A percentile compares a stretch with the other conserved stretches of the same genome.
Evolutionary conservation across 2,329 filamentous ascomycete genomes (phyloP).

Genomic region (Helotiales sp.): DNA sequence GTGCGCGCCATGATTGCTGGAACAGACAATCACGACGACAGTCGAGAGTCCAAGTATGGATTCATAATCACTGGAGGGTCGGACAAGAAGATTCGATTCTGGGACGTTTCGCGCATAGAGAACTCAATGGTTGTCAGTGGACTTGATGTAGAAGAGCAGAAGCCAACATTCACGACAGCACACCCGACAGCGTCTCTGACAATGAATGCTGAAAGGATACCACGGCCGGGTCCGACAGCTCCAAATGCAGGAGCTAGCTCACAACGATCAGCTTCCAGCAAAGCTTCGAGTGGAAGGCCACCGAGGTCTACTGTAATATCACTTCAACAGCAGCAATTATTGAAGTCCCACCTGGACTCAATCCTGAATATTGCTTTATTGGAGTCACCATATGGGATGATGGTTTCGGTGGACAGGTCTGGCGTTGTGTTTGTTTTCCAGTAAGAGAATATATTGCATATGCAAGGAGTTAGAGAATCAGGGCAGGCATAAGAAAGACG

Average conservation of each 20-base stretch:
- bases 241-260: constrained; percentile 34
- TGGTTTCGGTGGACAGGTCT: constrained; percentile 83
- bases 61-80: constrained; percentile 87
- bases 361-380: constrained; percentile 87
- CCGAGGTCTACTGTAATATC: constrained; percentile 83
- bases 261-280: constrained; percentile 29
- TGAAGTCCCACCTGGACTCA: constrained; percentile 84
- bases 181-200: constrained; percentile 64
- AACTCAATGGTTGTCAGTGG: constrained; percentile 81
- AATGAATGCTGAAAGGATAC: constrained; percentile 60
- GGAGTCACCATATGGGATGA: constrained; percentile 89
- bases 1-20: constrained; percentile 75
- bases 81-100: constrained; percentile 90
- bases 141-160: constrained; percentile 65
- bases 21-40: constrained; percentile 67
- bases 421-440: constrained; percentile 84
- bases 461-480: constrained; percentile 5
- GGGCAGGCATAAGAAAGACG: constrained; percentile 6
- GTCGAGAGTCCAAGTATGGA: constrained; percentile 71
- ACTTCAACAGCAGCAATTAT: constrained; percentile 79
- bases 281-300: constrained; percentile 43
- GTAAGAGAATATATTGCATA: constrained; percentile 23
- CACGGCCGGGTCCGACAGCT: constrained; percentile 30
- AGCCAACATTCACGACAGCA: constrained; percentile 69
- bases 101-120: constrained; percentile 81